Conservation (phyloP, 441 rosid genomes). For the Corymbia calophylla region DNA sequence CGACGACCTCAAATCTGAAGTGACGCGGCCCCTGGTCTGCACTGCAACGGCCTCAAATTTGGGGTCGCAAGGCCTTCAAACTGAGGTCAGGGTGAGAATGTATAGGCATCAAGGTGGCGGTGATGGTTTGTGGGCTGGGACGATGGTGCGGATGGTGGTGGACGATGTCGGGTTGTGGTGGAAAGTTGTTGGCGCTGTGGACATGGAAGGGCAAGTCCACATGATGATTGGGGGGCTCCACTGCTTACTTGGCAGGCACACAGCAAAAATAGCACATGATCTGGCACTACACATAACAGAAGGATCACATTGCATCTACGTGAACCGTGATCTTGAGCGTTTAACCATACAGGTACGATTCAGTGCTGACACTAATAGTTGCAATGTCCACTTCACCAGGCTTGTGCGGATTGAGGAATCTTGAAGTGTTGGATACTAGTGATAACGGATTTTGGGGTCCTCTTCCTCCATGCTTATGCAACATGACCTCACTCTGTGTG, state of each 20-base stretch:
- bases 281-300: accelerated
- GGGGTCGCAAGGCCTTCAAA: too few species aligned
- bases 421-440: background rate
- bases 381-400: background rate
- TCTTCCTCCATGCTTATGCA: background rate
- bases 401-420: background rate
- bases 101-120: background rate
- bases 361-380: background rate
- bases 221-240: background rate
- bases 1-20: background rate
- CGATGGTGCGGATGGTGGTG: background rate
- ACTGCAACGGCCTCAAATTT: background rate
- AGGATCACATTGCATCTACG: background rate
- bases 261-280: background rate
- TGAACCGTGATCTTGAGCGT: background rate
- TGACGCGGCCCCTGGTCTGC: background rate
- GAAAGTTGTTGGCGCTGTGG: background rate
- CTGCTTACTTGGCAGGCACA: background rate
- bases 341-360: background rate
- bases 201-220: background rate
- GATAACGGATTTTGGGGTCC: background rate
- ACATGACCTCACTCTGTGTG: background rate
- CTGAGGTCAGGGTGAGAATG: background rate
- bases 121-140: background rate
- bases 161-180: background rate